A percentile compares a stretch with the other conserved stretches of the same genome.
These are phyloP conservation scores for Ascoidea tarda DNA, from an alignment of 805 yeast species.

Conservation along the genomic window DNA sequence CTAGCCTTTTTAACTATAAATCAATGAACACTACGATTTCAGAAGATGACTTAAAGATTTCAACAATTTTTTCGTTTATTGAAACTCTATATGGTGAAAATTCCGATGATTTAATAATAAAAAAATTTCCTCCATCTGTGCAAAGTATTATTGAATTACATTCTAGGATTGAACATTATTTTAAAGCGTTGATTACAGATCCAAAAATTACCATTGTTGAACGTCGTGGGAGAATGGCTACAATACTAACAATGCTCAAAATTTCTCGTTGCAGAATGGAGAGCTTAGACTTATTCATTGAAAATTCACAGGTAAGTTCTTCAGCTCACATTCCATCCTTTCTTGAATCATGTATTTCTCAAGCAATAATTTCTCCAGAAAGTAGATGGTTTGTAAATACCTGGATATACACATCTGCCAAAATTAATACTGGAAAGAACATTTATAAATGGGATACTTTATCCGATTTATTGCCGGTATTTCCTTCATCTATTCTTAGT, in stretches of 20 bases:
- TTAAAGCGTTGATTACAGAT: slow-evolving; percentile 53
- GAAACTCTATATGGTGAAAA: slow-evolving; percentile 35
- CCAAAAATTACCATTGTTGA: slow-evolving; percentile 38
- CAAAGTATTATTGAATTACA: slow-evolving; percentile 54
- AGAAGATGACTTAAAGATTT: slow-evolving; percentile 45
- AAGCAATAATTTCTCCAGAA: slow-evolving; percentile 71
- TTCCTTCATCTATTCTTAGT: slow-evolving; percentile 19
- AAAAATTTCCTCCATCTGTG: slow-evolving; percentile 55
- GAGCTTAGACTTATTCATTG: slow-evolving; percentile 30
- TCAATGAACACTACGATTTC: slow-evolving; percentile 21
- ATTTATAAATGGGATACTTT: slow-evolving; percentile 18
- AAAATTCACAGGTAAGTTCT: slow-evolving; percentile 20
- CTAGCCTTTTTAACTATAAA: slow-evolving; percentile 42
- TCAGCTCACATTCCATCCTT: slow-evolving; percentile 64
- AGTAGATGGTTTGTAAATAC: slow-evolving; percentile 51
- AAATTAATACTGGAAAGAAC: slow-evolving; percentile 11
- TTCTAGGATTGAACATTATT: slow-evolving; percentile 45
- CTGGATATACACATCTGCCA: slow-evolving; percentile 51
- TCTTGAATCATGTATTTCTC: slow-evolving; percentile 63
- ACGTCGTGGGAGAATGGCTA: slow-evolving; percentile 55
- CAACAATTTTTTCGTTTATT: slow-evolving; percentile 62
- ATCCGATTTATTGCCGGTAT: slow-evolving; percentile 19
- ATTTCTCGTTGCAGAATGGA: slow-evolving; percentile 58
- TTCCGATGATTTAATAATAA: slow-evolving; percentile 26
- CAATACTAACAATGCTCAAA: slow-evolving; percentile 51